Evolutionary conservation across 257 asterid genomes (phyloP).

Genomic region (Solanum etuberosum): DNA sequence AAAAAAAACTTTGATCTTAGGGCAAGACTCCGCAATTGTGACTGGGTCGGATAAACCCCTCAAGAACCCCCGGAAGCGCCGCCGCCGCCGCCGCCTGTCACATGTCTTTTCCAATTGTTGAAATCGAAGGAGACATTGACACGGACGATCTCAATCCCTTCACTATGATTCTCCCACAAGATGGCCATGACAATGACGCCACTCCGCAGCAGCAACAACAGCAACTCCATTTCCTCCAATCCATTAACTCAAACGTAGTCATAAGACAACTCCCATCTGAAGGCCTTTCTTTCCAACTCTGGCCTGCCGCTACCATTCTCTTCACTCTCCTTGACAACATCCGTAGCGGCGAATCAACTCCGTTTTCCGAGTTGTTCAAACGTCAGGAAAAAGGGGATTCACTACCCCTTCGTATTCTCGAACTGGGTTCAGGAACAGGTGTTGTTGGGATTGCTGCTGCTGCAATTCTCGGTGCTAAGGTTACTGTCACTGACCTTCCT

Average conservation of each 20-base stretch:
- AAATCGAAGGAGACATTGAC: background rate
- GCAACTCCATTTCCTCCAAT: conserved; percentile 24
- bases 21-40: background rate
- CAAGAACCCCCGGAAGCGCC: background rate
- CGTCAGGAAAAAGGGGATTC: background rate
- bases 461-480: conserved; percentile 54
- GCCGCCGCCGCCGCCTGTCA: background rate
- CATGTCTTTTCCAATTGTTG: background rate
- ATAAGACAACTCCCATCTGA: conserved; percentile 62
- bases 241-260: conserved; percentile 36
- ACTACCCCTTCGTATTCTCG: conserved; percentile 46
- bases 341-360: conserved; percentile 2
- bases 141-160: conserved; percentile 10
- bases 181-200: background rate
- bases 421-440: conserved; percentile 96
- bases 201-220: background rate
- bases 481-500: conserved; percentile 81
- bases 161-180: conserved; percentile 3
- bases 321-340: conserved; percentile 51
- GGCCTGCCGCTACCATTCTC: conserved; percentile 88
- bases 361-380: conserved; percentile 19
- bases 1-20: background rate
- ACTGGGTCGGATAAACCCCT: background rate
- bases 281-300: conserved; percentile 89
- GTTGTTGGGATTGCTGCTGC: conserved; percentile 82